Conservation (phyloP, 192 early-diverging fungal species). For the Backusella sp. region DNA sequence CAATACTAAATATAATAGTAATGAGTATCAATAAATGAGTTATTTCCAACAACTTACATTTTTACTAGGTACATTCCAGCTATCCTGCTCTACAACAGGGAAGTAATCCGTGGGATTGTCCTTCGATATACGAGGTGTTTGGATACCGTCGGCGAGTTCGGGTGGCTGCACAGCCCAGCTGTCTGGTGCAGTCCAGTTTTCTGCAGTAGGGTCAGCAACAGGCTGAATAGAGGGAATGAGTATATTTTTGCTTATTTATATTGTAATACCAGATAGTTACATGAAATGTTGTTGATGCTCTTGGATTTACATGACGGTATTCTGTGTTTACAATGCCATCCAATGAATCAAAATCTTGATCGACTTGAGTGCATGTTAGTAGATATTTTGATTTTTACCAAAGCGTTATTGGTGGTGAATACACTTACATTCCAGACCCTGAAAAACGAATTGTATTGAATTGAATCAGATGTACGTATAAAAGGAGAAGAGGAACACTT, state of each 20-base stretch:
- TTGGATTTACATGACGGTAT: constrained; percentile 12
- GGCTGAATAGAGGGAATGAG: background rate
- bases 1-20: constrained; percentile 38
- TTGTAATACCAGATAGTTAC: background rate
- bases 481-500: background rate
- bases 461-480: background rate
- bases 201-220: constrained; percentile 9
- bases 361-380: constrained; percentile 18
- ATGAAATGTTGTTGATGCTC: background rate
- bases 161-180: constrained; percentile 65
- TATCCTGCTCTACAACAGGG: constrained; percentile 17
- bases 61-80: constrained; percentile 18
- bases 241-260: background rate
- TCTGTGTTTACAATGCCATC: constrained; percentile 43
- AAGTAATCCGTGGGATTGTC: constrained; percentile 30
- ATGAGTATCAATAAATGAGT: background rate
- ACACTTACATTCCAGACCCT: constrained; percentile 1
- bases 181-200: constrained; percentile 66
- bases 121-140: constrained; percentile 30
- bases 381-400: background rate
- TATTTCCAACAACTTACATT: constrained; percentile 9
- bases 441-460: constrained; percentile 2
- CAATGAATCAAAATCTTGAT: constrained; percentile 41
- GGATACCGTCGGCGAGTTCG: background rate
- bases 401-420: background rate